Percentiles rank a stretch among this genome's conserved stretches.
Evolutionary conservation across 805 yeast genomes (phyloP).

Genomic region (Cyberlindnera mrakii): DNA sequence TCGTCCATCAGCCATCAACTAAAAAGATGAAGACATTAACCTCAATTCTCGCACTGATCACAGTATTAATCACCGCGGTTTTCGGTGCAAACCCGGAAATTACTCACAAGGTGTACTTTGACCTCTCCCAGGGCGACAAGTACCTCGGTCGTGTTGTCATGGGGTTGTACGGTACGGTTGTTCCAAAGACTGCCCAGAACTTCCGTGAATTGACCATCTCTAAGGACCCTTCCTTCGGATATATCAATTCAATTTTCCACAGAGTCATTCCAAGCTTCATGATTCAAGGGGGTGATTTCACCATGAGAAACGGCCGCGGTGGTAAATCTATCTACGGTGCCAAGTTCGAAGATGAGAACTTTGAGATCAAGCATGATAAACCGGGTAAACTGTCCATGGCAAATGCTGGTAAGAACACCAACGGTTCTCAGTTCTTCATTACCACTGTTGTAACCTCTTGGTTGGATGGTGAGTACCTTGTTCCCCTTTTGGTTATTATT

Average conservation of each 20-base stretch:
- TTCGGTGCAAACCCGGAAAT: slow-evolving; percentile 31
- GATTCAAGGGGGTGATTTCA: slow-evolving; percentile 82
- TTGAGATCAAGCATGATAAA: slow-evolving; percentile 58
- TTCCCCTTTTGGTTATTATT: not conserved
- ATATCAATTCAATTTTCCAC: slow-evolving; percentile 61
- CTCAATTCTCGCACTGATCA: slow-evolving; percentile 9
- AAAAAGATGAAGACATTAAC: slow-evolving; percentile 12
- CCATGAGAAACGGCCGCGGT: slow-evolving; percentile 63
- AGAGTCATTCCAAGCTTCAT: slow-evolving; percentile 66
- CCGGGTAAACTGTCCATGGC: slow-evolving; percentile 75
- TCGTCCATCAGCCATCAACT: not conserved
- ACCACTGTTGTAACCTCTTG: slow-evolving; percentile 87
- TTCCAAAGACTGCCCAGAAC: slow-evolving; percentile 86
- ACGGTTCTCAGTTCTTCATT: slow-evolving; percentile 93
- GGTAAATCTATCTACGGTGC: slow-evolving; percentile 71
- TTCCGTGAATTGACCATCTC: slow-evolving; percentile 77
- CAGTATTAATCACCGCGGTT: slow-evolving; percentile 13
- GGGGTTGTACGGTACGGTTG: slow-evolving; percentile 83
- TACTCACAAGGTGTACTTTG: slow-evolving; percentile 82
- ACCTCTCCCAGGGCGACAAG: slow-evolving; percentile 74
- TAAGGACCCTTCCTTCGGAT: slow-evolving; percentile 61
- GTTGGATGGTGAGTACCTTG: slow-evolving; percentile 64
- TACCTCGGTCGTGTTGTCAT: slow-evolving; percentile 74
- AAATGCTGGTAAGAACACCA: slow-evolving; percentile 72
- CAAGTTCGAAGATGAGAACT: slow-evolving; percentile 65